Conservation (phyloP, 2,329 filamentous ascomycete genomes). For the Pseudogymnoascus sp. region DNA sequence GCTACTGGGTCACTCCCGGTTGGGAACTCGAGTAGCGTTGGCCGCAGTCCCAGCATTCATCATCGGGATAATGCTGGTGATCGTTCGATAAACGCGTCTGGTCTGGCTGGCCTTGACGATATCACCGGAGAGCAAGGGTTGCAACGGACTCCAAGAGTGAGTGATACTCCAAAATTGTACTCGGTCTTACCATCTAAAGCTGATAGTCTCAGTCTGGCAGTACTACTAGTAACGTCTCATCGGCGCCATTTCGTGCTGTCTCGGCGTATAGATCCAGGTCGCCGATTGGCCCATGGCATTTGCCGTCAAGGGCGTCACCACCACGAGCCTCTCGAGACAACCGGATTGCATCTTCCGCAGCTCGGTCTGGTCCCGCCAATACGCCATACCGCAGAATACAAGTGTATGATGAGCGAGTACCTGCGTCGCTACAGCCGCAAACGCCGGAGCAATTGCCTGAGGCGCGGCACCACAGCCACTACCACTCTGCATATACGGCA, state of each 20-base stretch:
- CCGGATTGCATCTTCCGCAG: slow-evolving; percentile 15
- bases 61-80: neutral
- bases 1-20: slow-evolving; percentile 18
- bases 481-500: slow-evolving; percentile 38
- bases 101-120: neutral
- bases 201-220: slow-evolving; percentile 7
- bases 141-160: neutral
- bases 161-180: slow-evolving; percentile 11
- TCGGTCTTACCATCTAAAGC: neutral
- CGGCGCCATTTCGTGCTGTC: slow-evolving; percentile 5
- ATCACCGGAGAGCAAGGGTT: neutral
- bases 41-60: neutral
- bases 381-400: slow-evolving; percentile 27
- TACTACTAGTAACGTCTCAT: slow-evolving; percentile 8
- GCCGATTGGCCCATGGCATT: slow-evolving; percentile 3
- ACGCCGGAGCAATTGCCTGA: slow-evolving; percentile 44
- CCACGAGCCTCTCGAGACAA: neutral
- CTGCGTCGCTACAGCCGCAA: slow-evolving; percentile 40
- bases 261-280: slow-evolving; percentile 11
- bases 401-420: slow-evolving; percentile 41
- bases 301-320: slow-evolving; percentile 6
- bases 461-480: slow-evolving; percentile 38
- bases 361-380: slow-evolving; percentile 15
- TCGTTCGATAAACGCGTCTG: neutral
- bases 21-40: neutral